Percentiles rank a stretch among this genome's conserved stretches.
Conservation (phyloP, 2,329 filamentous ascomycete species). For the Aspergillus piperis region DNA sequence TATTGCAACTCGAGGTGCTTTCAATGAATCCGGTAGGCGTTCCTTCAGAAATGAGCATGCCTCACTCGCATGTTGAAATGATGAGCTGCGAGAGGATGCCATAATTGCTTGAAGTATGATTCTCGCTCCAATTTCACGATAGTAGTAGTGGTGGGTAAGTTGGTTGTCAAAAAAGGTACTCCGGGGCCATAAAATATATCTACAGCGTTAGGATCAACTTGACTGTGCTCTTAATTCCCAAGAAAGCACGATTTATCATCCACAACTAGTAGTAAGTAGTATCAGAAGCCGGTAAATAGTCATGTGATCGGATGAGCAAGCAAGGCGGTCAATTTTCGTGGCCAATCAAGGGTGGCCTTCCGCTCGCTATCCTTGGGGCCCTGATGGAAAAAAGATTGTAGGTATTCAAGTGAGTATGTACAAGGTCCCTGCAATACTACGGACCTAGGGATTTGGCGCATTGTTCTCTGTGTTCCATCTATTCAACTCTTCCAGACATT, state of each 20-base stretch:
- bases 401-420: not conserved
- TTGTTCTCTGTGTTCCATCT: not conserved
- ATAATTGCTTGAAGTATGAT: not conserved
- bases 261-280: no score
- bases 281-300: not conserved
- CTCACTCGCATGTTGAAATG: slow-evolving; percentile 44
- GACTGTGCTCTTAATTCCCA: no score
- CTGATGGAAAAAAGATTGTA: not conserved
- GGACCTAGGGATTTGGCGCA: not conserved
- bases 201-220: no score
- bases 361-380: not conserved
- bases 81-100: not conserved
- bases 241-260: no score
- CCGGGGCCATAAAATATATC: no score
- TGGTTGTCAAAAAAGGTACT: not conserved
- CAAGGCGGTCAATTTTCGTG: not conserved
- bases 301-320: not conserved
- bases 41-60: slow-evolving; percentile 54
- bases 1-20: slow-evolving; percentile 60
- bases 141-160: not conserved
- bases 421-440: not conserved
- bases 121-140: not conserved
- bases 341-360: not conserved
- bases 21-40: slow-evolving; percentile 52
- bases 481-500: not conserved